These are phyloP conservation scores for Takakia lepidozioides DNA, from an alignment of 225 moss, liverwort and hornwort genomes.

Conservation along the genomic window DNA sequence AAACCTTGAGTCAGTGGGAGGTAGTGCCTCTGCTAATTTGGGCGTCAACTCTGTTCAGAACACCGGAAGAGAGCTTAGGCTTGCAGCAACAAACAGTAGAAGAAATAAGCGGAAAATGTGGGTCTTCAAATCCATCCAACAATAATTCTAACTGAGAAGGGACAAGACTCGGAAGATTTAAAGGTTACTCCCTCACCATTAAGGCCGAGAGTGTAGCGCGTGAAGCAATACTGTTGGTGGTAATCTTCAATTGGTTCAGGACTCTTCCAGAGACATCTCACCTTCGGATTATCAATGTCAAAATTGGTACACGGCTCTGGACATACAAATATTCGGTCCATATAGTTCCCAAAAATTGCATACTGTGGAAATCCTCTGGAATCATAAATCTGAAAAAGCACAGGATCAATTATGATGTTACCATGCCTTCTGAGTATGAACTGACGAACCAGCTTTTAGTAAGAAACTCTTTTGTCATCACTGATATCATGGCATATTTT, in stretches of 20 bases:
- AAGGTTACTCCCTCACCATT: slow-evolving; percentile 78
- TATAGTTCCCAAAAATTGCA: slow-evolving; percentile 76
- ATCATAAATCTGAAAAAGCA: slow-evolving; percentile 60
- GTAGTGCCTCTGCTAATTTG: slow-evolving; percentile 68
- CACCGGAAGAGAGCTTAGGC: neutral
- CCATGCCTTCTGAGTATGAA: too few species aligned
- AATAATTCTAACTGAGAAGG: too few species aligned
- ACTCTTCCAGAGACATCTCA: slow-evolving; percentile 66
- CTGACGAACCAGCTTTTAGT: too few species aligned
- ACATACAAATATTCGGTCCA: slow-evolving; percentile 78
- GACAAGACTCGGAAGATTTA: too few species aligned
- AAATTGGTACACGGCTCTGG: slow-evolving; percentile 51
- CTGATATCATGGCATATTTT: too few species aligned
- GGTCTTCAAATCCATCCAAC: neutral
- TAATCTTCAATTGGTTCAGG: slow-evolving; percentile 79
- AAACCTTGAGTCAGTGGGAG: slow-evolving; percentile 88
- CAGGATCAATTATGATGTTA: too few species aligned
- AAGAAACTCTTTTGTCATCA: too few species aligned
- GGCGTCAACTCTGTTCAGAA: slow-evolving; percentile 65
- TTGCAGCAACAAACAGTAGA: too few species aligned
- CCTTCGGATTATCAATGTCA: slow-evolving; percentile 44
- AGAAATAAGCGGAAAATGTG: neutral
- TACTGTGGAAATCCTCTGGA: slow-evolving; percentile 55
- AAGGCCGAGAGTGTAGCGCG: slow-evolving; percentile 67
- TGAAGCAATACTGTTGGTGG: slow-evolving; percentile 93